Evolutionary conservation across 495 filamentous ascomycete genomes (phyloP).

Genomic region (Penicillium canescens): DNA sequence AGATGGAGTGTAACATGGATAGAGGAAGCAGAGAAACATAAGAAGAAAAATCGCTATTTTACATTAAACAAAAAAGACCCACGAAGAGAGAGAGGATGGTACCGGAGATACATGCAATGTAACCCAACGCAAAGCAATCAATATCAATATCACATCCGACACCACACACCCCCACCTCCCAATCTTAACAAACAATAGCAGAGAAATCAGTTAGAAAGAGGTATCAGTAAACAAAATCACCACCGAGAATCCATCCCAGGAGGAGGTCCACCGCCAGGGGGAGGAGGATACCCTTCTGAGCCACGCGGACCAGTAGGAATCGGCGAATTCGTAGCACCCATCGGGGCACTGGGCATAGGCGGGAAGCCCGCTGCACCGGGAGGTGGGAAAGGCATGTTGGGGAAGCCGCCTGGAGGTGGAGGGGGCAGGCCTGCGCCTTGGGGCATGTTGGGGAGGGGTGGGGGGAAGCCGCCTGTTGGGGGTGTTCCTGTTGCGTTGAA

Average conservation of each 20-base stretch:
- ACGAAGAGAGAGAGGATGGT: neutral
- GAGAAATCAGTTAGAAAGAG: slow-evolving; percentile 6
- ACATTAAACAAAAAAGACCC: slow-evolving; percentile 11
- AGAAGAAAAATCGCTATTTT: slow-evolving; percentile 24
- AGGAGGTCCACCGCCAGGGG: slow-evolving; percentile 21
- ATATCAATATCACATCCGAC: neutral
- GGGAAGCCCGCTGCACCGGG: slow-evolving; percentile 34
- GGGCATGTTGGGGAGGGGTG: slow-evolving; percentile 16
- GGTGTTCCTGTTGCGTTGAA: slow-evolving; percentile 38
- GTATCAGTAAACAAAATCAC: slow-evolving; percentile 20
- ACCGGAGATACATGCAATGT: neutral
- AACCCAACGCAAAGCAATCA: too few relatives aligned
- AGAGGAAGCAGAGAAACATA: slow-evolving; percentile 3
- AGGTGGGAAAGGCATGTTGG: slow-evolving; percentile 49
- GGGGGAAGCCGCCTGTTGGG: slow-evolving; percentile 31
- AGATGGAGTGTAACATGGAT: neutral
- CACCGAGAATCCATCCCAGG: slow-evolving; percentile 25
- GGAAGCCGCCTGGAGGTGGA: slow-evolving; percentile 61
- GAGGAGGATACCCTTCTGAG: slow-evolving; percentile 31
- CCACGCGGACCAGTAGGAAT: slow-evolving; percentile 34
- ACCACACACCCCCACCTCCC: neutral
- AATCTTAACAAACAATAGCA: neutral
- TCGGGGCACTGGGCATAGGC: slow-evolving; percentile 17
- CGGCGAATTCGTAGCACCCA: slow-evolving; percentile 10
- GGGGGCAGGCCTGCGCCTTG: slow-evolving; percentile 56